Conservation (phyloP, 1,284 basidiomycete species). For the Leccinum pachyderme region DNA sequence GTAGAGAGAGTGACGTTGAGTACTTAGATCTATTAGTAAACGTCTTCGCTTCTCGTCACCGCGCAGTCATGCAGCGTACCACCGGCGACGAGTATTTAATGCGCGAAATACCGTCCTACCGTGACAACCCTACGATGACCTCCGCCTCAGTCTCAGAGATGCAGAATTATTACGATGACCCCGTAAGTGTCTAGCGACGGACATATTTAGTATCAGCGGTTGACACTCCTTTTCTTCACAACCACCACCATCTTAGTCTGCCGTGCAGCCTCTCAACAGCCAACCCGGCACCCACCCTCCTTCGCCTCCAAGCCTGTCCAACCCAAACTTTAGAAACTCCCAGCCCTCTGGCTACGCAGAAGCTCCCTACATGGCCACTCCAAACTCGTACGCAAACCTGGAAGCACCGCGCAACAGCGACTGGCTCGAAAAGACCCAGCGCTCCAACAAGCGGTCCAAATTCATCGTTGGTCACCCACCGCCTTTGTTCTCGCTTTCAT, state of each 20-base stretch:
- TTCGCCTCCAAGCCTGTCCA: slow-evolving; percentile 22
- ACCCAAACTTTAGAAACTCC: slow-evolving; percentile 25
- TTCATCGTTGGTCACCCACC: slow-evolving; percentile 26
- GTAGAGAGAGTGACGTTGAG: not conserved
- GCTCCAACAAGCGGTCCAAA: slow-evolving; percentile 33
- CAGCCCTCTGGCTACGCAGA: slow-evolving; percentile 27
- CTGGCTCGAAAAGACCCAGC: slow-evolving; percentile 34
- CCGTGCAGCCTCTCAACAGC: slow-evolving; percentile 26
- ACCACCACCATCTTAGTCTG: slow-evolving; percentile 8
- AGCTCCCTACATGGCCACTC: slow-evolving; percentile 29
- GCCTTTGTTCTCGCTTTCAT: not conserved
- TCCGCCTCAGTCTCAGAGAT: slow-evolving; percentile 28
- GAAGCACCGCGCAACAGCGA: slow-evolving; percentile 29
- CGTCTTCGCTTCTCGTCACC: not conserved
- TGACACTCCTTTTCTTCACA: not conserved
- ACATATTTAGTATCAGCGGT: slow-evolving; percentile 14
- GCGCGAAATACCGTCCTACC: slow-evolving; percentile 29
- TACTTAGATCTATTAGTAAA: not conserved
- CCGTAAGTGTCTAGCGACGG: slow-evolving; percentile 15
- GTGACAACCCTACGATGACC: slow-evolving; percentile 17
- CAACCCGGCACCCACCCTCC: slow-evolving; percentile 30
- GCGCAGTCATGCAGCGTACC: slow-evolving; percentile 21
- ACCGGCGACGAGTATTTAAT: slow-evolving; percentile 27
- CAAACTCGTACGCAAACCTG: slow-evolving; percentile 26
- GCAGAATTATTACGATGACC: slow-evolving; percentile 34